Percentiles rank a stretch among this genome's conserved stretches.
phyloP scores from a whole-genome alignment of 495 filamentous ascomycete species.

The Lentithecium fluviatile region DNA sequence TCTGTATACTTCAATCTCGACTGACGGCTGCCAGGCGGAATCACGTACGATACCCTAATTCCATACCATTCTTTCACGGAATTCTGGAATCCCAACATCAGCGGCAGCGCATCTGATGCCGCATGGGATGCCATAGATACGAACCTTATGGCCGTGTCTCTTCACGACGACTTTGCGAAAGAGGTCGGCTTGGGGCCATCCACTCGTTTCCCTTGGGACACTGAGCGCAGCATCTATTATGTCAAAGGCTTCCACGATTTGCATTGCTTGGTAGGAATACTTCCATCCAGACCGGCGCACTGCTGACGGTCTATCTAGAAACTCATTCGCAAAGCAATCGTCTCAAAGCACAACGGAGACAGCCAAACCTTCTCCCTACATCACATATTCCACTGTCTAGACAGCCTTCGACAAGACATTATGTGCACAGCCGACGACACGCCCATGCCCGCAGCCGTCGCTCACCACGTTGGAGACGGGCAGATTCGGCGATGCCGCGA shows the following conservation, averaged over 20 bases:
- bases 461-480: conserved; percentile 10
- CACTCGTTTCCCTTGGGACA: conserved; percentile 28
- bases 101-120: conserved; percentile 3
- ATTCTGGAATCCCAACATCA: conserved; percentile 27
- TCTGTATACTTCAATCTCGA: background rate
- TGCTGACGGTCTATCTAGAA: conserved; percentile 11
- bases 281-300: background rate
- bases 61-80: conserved; percentile 8
- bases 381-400: conserved; percentile 30
- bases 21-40: conserved; percentile 5
- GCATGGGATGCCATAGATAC: conserved; percentile 30
- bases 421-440: conserved; percentile 32
- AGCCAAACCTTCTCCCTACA: background rate
- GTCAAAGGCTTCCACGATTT: conserved; percentile 30
- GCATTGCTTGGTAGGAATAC: conserved; percentile 27
- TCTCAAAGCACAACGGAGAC: background rate
- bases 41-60: conserved; percentile 22
- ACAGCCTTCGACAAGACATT: conserved; percentile 27
- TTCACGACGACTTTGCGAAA: conserved; percentile 14
- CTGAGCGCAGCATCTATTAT: conserved; percentile 29
- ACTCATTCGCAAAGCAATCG: conserved; percentile 20
- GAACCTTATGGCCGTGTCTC: conserved; percentile 21
- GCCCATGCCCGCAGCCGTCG: conserved; percentile 17
- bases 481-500: conserved; percentile 23
- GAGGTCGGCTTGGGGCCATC: conserved; percentile 14